Base-by-base conservation (phyloP, 2,329 filamentous ascomycete species). In the Chaetomium strumarium region DNA sequence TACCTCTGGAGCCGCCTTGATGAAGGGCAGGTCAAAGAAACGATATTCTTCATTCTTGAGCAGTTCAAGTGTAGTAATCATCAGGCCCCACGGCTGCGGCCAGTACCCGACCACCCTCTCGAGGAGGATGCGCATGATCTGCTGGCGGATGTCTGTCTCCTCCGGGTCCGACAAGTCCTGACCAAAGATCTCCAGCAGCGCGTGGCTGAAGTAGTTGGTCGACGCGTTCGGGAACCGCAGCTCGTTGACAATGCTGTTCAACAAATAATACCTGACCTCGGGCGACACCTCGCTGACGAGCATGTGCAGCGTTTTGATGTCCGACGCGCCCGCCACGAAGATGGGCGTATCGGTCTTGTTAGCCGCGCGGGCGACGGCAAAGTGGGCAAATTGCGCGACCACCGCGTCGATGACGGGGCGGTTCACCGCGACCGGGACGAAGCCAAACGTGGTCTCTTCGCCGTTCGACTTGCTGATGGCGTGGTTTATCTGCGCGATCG, bases 51-150 rank as follows among this genome's bases (percentile, higher is more conserved):
- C 85, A 67, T 95, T 96, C 76, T 95, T 95, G 60, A 95, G 77
- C 52, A 99, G 79, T 73, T 97, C 93, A 58, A 93, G 74, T 56
- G 95, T 79, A 34, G 90, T 92, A 57, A 91, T 85, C 67, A 96
- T 85, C 40, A 99, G 74, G 12, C 95, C 95, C 92, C 92, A 97
- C 16, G 95, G 92, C 67, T 97, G 92, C 48, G 92, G 92, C 72
- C 91, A 90, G 68, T 89, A 90, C 19, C 90, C 87, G 55, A 95
- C 81, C 43, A 96, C 75, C 45, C 93, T 83, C 75, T 99, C 93
- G 36, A 96, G 76, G 42, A 99, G 75, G 20, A 96, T 84, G 43
- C 92, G 83, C 48, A 90, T 89, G 53, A 99, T 92, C 67, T 95
- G 89, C 72, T 97, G 87, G 34, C 92, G 88, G 44, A 96, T 84